These are phyloP conservation scores for Phytomonas sp. DNA, from an alignment of 208 protist genomes.

Conservation along the genomic window DNA sequence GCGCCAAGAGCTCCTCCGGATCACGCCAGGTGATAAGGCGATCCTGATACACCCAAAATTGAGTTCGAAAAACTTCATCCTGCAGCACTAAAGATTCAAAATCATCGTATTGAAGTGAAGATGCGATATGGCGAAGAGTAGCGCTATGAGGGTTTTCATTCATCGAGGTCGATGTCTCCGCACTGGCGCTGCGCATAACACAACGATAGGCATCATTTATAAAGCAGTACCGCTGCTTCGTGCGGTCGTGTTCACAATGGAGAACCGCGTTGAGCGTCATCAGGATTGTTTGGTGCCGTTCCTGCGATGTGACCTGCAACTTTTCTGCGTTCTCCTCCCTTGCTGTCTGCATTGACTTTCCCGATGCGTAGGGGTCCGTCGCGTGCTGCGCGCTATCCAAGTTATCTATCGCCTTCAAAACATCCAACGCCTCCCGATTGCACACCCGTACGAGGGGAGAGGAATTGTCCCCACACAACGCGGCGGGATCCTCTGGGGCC, in stretches of 20 bases:
- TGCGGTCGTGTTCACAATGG: neutral
- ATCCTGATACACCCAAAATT: slow-evolving; percentile 24
- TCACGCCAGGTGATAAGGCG: slow-evolving; percentile 27
- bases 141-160: no score
- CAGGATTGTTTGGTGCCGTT: neutral
- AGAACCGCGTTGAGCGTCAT: neutral
- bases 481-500: neutral
- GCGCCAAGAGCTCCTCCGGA: slow-evolving; percentile 21
- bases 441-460: no score
- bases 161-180: neutral
- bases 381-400: slow-evolving; percentile 1
- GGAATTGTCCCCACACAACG: neutral
- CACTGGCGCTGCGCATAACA: neutral
- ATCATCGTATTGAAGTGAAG: neutral
- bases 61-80: neutral
- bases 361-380: slow-evolving; percentile 16
- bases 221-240: slow-evolving; percentile 17
- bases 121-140: neutral
- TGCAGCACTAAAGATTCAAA: neutral
- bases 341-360: neutral
- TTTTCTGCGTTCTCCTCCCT: neutral
- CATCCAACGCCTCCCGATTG: no score
- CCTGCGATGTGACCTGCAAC: slow-evolving; percentile 2
- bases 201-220: slow-evolving; percentile 21
- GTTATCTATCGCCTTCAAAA: neutral